phyloP scores from a whole-genome alignment of 2,329 filamentous ascomycete genomes.

The Penicillium corylophilum region DNA sequence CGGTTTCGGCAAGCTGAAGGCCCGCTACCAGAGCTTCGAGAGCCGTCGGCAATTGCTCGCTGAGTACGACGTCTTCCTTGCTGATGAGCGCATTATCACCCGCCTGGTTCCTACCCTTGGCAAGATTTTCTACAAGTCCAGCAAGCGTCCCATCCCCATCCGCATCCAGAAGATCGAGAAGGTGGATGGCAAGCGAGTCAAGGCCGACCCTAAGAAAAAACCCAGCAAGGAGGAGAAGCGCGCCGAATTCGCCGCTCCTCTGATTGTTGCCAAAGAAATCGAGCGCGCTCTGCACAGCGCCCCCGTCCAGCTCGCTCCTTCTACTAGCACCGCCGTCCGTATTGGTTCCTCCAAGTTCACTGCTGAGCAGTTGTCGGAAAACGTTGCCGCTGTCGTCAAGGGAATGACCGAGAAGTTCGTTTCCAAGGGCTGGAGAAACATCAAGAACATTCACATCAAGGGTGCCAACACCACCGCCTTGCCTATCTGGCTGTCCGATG shows the following conservation, averaged over 20 bases:
- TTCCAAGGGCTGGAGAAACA: conserved; percentile 81
- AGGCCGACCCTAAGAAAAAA: conserved; percentile 54
- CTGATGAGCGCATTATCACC: conserved; percentile 78
- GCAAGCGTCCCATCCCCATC: conserved; percentile 85
- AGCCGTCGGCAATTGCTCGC: conserved; percentile 75
- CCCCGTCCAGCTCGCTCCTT: conserved; percentile 74
- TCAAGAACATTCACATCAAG: conserved; percentile 86
- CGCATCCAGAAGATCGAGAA: conserved; percentile 65
- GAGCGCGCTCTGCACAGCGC: conserved; percentile 73
- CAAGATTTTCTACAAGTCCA: conserved; percentile 88
- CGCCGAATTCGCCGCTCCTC: conserved; percentile 55
- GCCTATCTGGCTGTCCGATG: conserved; percentile 90
- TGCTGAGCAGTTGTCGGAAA: conserved; percentile 73
- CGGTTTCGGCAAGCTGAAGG: conserved; percentile 79
- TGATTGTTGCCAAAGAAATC: conserved; percentile 76
- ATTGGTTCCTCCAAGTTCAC: conserved; percentile 75
- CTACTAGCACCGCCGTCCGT: conserved; percentile 75
- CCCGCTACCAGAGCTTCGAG: conserved; percentile 88
- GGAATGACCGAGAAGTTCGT: conserved; percentile 76
- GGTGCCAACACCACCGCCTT: conserved; percentile 82
- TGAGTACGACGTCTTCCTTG: conserved; percentile 92
- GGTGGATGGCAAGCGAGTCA: conserved; percentile 59
- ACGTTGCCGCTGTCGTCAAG: conserved; percentile 70
- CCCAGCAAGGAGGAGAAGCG: conserved; percentile 43
- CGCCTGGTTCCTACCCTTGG: conserved; percentile 75